phyloP scores from a whole-genome alignment of 2,329 filamentous ascomycete genomes.

The Clarireedia hainanense region DNA sequence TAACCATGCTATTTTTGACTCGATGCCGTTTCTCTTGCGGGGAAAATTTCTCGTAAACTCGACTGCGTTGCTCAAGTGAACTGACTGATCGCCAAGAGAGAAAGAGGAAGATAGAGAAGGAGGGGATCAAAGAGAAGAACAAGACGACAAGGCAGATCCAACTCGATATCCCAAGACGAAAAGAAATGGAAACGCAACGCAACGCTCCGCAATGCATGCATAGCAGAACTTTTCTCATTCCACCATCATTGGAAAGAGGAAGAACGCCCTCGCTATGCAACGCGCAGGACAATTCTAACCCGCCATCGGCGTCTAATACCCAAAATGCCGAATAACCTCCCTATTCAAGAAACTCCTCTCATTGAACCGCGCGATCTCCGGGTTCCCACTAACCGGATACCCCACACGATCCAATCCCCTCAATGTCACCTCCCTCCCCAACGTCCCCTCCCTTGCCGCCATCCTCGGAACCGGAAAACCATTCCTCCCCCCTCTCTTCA shows the following conservation, averaged over 20 bases:
- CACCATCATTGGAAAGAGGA: not conserved
- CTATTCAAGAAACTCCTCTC: not conserved
- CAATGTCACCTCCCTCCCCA: not conserved
- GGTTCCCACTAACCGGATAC: not conserved
- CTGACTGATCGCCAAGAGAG: too few species aligned
- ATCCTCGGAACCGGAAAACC: not conserved
- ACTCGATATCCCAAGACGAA: not conserved
- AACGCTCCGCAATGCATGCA: not conserved
- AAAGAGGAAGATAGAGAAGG: too few species aligned
- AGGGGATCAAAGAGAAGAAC: too few species aligned
- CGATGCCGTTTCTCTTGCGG: too few species aligned
- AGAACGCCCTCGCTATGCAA: not conserved
- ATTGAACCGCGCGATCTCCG: not conserved
- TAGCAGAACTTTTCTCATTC: not conserved
- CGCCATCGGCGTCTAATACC: not conserved
- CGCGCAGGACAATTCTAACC: not conserved
- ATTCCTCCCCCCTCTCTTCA: not conserved
- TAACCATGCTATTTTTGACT: too few species aligned
- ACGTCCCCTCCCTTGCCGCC: not conserved
- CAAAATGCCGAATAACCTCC: too few species aligned
- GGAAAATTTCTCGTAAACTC: too few species aligned
- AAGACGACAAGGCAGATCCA: too few species aligned
- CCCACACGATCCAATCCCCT: not conserved
- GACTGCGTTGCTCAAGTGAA: too few species aligned
- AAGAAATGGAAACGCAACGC: not conserved